Percentiles rank a stretch among this genome's conserved stretches.
These are phyloP conservation scores for Nannizzia gypsea DNA, from an alignment of 2,329 filamentous ascomycete species.

Conservation along the genomic window DNA sequence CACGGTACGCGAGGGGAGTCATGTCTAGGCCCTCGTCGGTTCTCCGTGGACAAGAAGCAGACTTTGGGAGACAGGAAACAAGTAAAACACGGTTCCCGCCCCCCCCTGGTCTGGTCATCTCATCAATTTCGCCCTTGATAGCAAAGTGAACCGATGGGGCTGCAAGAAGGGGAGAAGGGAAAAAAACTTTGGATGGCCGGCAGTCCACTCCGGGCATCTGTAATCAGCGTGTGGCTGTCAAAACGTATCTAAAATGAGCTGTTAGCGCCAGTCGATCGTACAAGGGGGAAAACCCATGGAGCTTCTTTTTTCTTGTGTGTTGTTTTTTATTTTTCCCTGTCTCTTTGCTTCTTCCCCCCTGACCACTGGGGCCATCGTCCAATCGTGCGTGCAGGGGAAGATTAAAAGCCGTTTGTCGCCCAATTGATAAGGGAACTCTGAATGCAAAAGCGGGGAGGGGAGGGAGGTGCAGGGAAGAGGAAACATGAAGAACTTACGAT, in stretches of 20 bases:
- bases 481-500: conserved; percentile 33
- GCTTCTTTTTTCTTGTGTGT: not conserved
- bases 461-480: not conserved
- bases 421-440: not conserved
- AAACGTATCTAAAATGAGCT: conserved; percentile 9
- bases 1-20: not conserved
- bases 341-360: too few relatives aligned
- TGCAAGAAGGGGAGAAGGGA: not conserved
- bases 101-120: not conserved
- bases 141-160: conserved; percentile 4
- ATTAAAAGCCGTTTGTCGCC: not conserved
- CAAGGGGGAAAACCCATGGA: not conserved
- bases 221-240: conserved; percentile 11
- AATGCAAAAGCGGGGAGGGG: not conserved
- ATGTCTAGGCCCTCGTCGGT: too few relatives aligned
- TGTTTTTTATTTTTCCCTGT: not conserved
- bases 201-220: not conserved
- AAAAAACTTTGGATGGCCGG: not conserved
- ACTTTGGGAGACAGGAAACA: not conserved
- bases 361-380: not conserved
- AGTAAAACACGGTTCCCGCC: not conserved
- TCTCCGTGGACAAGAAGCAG: too few relatives aligned
- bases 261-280: conserved; percentile 3
- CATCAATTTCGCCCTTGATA: not conserved
- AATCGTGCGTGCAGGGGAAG: not conserved